Conservation (phyloP, 495 filamentous ascomycete genomes). For the Hypoxylon fuscum region DNA sequence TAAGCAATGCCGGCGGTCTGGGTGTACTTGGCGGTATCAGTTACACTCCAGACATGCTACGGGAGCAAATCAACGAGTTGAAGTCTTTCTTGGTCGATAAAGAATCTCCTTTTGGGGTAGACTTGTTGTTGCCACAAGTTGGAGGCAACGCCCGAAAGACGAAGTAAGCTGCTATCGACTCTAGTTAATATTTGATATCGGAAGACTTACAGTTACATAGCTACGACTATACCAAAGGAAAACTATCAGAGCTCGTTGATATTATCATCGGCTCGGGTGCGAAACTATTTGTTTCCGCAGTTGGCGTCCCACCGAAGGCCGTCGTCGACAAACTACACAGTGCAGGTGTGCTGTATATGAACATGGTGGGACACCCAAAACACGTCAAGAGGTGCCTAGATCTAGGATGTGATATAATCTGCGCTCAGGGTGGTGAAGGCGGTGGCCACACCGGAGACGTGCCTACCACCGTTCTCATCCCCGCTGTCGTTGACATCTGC, state of each 20-base stretch:
- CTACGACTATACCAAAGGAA: conserved; percentile 99
- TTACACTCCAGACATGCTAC: conserved; percentile 96
- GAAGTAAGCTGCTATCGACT: no score
- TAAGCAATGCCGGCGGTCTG: conserved; percentile 95
- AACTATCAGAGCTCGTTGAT: conserved; percentile 87
- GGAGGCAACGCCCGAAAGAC: conserved; percentile 93
- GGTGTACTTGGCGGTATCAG: conserved; percentile 96
- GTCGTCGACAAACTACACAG: conserved; percentile 91
- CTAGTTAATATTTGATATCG: no score
- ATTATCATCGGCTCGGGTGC: conserved; percentile 92
- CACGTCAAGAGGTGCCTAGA: conserved; percentile 94
- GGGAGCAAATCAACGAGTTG: conserved; percentile 91
- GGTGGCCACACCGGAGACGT: conserved; percentile 93
- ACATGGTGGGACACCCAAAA: conserved; percentile 99
- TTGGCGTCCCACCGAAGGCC: conserved; percentile 88
- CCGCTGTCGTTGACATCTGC: conserved; percentile 84
- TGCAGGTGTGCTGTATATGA: conserved; percentile 93
- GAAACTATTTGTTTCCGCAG: conserved; percentile 94
- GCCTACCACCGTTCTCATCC: conserved; percentile 87
- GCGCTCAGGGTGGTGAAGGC: conserved; percentile 91
- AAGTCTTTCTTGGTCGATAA: conserved; percentile 91
- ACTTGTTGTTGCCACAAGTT: conserved; percentile 93
- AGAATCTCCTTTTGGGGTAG: conserved; percentile 96
- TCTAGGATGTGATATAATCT: conserved; percentile 90
- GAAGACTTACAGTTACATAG: no score